Percentiles rank a stretch among this genome's conserved stretches.
Conservation (phyloP, 352 stramenopile species). For the Pythium scleroteichum region DNA sequence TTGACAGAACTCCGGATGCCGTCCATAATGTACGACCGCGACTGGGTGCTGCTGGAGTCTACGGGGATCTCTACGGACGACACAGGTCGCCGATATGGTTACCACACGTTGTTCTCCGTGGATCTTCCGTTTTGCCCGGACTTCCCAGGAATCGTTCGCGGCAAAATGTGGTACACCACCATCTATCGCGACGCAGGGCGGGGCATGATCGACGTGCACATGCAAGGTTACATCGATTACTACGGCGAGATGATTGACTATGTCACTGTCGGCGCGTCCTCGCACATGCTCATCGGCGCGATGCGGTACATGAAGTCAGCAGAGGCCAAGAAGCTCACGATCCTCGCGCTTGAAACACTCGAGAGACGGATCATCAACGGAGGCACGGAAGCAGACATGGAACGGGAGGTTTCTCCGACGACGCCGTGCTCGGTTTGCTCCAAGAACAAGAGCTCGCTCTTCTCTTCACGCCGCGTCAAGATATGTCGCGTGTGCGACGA, state of each 20-base stretch:
- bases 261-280: conserved; percentile 32
- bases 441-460: conserved; percentile 2
- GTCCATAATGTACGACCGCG: conserved; percentile 30
- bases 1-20: conserved; percentile 26
- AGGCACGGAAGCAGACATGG: not conserved
- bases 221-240: conserved; percentile 43
- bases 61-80: conserved; percentile 43
- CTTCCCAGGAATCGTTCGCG: conserved; percentile 44
- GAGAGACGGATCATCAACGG: conserved; percentile 19
- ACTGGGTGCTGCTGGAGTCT: conserved; percentile 44
- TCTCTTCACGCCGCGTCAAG: conserved; percentile 20
- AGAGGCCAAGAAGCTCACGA: conserved; percentile 57
- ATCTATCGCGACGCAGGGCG: conserved; percentile 42
- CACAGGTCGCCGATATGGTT: conserved; percentile 34
- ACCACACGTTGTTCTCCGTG: conserved; percentile 43
- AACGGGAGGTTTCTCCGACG: not conserved
- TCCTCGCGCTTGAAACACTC: conserved; percentile 30
- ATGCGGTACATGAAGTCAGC: conserved; percentile 41
- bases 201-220: conserved; percentile 45
- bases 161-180: conserved; percentile 37
- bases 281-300: conserved; percentile 37
- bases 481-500: conserved; percentile 40
- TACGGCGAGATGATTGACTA: conserved; percentile 33
- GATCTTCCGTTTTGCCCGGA: conserved; percentile 39
- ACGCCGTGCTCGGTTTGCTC: conserved; percentile 19